Evolutionary conservation across 257 asterid species (phyloP).

Genomic region (Anisodus acutangulus): DNA sequence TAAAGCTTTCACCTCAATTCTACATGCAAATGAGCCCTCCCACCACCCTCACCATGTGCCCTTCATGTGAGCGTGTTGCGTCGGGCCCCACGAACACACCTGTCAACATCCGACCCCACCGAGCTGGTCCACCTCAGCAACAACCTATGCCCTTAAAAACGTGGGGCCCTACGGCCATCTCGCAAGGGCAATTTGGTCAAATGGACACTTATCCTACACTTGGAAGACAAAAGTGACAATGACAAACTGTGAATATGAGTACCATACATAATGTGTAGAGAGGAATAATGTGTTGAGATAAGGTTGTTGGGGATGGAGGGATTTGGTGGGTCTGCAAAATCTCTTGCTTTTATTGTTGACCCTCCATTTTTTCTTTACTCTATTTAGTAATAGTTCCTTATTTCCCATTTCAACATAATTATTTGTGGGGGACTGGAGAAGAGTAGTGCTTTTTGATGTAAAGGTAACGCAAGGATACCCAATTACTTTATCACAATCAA

Average conservation of each 20-base stretch:
- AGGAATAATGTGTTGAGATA: slow-evolving; percentile 32
- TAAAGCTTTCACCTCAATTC: slow-evolving; percentile 69
- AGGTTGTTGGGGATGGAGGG: slow-evolving; percentile 36
- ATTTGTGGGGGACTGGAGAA: too few relatives aligned
- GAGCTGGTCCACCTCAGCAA: slow-evolving; percentile 29
- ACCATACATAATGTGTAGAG: slow-evolving; percentile 24
- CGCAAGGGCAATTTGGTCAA: slow-evolving; percentile 27
- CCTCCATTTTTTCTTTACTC: background rate
- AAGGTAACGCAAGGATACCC: too few relatives aligned
- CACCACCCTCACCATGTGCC: slow-evolving; percentile 85
- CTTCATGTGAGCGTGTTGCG: slow-evolving; percentile 77
- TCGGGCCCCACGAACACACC: slow-evolving; percentile 31
- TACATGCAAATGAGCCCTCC: slow-evolving; percentile 90
- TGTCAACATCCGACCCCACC: background rate
- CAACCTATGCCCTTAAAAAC: slow-evolving; percentile 59
- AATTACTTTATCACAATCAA: background rate
- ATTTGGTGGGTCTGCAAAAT: slow-evolving; percentile 16
- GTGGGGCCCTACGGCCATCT: slow-evolving; percentile 46
- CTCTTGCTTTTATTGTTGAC: slow-evolving; percentile 32
- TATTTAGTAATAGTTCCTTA: slow-evolving; percentile 24
- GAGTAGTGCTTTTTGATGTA: too few relatives aligned
- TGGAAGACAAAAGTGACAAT: slow-evolving; percentile 26
- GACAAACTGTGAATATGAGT: background rate
- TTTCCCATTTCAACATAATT: slow-evolving; percentile 20
- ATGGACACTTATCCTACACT: slow-evolving; percentile 8